Evolutionary conservation across 352 stramenopile species (phyloP).

Genomic region (Globisporangium emineosum): DNA sequence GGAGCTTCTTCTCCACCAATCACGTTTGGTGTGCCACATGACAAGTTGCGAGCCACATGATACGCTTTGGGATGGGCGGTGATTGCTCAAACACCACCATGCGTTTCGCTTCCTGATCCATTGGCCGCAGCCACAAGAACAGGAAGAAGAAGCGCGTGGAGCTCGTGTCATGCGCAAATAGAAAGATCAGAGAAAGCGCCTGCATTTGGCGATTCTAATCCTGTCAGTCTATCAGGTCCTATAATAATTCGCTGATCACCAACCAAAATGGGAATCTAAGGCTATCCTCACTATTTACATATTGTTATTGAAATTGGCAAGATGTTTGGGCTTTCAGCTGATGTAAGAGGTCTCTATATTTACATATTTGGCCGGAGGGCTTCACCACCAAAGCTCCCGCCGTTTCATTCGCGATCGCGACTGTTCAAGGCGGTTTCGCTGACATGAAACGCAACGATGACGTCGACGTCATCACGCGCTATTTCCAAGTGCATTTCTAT

Average conservation of each 20-base stretch:
- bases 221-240: neutral
- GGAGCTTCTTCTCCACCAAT: no score
- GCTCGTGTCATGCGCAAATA: neutral
- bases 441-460: conserved; percentile 7
- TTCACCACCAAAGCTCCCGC: neutral
- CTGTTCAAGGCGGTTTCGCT: conserved; percentile 2
- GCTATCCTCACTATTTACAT: neutral
- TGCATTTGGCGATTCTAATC: neutral
- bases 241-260: neutral
- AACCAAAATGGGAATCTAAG: neutral
- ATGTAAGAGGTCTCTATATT: neutral
- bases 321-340: no score
- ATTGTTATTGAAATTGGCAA: no score
- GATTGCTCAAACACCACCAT: conserved; percentile 3
- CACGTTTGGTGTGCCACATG: neutral
- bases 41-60: conserved; percentile 1
- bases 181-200: neutral
- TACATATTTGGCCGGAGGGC: neutral
- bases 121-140: neutral
- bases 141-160: neutral
- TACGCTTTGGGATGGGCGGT: neutral
- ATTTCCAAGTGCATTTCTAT: neutral
- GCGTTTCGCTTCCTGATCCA: conserved; percentile 2
- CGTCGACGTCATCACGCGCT: conserved; percentile 2
- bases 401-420: neutral